These are phyloP conservation scores for Fusarium sacchari DNA, from an alignment of 2,329 filamentous ascomycete genomes.

Conservation along the genomic window DNA sequence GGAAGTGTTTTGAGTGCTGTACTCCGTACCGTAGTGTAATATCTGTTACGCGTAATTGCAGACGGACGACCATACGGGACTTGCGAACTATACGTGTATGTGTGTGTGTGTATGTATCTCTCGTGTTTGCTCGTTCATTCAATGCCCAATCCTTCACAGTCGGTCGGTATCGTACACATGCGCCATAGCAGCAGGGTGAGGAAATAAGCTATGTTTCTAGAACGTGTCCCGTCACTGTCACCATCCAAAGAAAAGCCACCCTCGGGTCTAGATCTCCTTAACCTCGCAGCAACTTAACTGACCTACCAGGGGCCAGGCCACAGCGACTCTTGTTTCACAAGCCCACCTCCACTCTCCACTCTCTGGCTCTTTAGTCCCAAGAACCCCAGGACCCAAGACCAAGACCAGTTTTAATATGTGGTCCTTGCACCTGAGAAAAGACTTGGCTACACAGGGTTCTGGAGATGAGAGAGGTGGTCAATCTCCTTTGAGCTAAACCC, in stretches of 20 bases:
- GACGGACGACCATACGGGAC: not conserved
- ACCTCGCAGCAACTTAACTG: not conserved
- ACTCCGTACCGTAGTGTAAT: not conserved
- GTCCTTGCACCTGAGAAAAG: not conserved
- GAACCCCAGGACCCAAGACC: too few species aligned
- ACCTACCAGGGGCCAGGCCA: not conserved
- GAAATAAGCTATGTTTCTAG: not conserved
- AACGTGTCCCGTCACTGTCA: not conserved
- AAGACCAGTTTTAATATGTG: slow-evolving; percentile 8
- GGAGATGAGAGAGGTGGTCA: not conserved
- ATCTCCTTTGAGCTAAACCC: not conserved
- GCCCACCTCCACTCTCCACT: not conserved
- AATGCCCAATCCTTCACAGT: not conserved
- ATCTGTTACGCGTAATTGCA: slow-evolving; percentile 6
- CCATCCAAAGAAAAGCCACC: not conserved
- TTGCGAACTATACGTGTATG: not conserved
- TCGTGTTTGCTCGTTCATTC: not conserved
- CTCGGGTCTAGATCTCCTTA: not conserved
- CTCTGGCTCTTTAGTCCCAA: not conserved
- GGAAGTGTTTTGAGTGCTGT: slow-evolving; percentile 1
- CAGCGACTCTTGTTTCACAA: not conserved
- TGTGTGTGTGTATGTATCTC: too few species aligned
- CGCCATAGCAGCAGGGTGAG: not conserved
- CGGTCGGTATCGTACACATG: too few species aligned
- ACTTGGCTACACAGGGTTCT: not conserved